A percentile compares a stretch with the other conserved stretches of the same genome.
These are phyloP conservation scores for Cutaneotrichosporon mucoides DNA, from an alignment of 1,284 basidiomycete species.

Conservation along the genomic window DNA sequence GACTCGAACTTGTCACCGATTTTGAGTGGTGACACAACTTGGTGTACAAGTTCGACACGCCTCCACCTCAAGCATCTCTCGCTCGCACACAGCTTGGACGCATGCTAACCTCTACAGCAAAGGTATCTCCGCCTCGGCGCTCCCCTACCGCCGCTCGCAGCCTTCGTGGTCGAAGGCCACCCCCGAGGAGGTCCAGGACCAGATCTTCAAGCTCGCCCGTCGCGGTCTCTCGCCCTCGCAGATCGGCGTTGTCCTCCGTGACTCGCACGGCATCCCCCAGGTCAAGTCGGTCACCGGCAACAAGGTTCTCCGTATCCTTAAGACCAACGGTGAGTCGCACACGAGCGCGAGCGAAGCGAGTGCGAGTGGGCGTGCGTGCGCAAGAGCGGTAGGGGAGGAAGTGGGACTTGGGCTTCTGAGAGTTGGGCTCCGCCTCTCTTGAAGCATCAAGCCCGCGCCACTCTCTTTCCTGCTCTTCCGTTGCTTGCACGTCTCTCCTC, in stretches of 20 bases:
- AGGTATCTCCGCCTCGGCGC: slow-evolving; percentile 97
- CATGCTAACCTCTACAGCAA: slow-evolving; percentile 76
- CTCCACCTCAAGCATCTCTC: too few species aligned
- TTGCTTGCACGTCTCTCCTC: too few species aligned
- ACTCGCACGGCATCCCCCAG: slow-evolving; percentile 92
- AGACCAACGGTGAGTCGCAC: slow-evolving; percentile 83
- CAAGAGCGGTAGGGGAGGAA: too few species aligned
- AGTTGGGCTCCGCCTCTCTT: too few species aligned
- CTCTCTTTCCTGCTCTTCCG: too few species aligned
- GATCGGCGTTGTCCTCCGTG: slow-evolving; percentile 96
- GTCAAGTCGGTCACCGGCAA: slow-evolving; percentile 98
- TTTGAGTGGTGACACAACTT: too few species aligned
- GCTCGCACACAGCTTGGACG: slow-evolving; percentile 91
- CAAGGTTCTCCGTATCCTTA: slow-evolving; percentile 99
- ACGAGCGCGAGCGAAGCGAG: too few species aligned
- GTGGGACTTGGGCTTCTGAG: neutral
- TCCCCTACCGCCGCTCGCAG: slow-evolving; percentile 92
- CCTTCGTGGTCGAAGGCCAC: slow-evolving; percentile 97
- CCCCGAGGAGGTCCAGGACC: slow-evolving; percentile 90
- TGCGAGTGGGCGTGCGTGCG: too few species aligned
- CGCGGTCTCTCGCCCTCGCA: slow-evolving; percentile 97
- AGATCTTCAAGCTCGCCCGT: slow-evolving; percentile 95
- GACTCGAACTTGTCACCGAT: too few species aligned
- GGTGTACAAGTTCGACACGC: too few species aligned
- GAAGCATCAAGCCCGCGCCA: too few species aligned